Evolutionary conservation across 2,329 filamentous ascomycete genomes (phyloP).

Genomic region (Fusarium lyarnte): DNA sequence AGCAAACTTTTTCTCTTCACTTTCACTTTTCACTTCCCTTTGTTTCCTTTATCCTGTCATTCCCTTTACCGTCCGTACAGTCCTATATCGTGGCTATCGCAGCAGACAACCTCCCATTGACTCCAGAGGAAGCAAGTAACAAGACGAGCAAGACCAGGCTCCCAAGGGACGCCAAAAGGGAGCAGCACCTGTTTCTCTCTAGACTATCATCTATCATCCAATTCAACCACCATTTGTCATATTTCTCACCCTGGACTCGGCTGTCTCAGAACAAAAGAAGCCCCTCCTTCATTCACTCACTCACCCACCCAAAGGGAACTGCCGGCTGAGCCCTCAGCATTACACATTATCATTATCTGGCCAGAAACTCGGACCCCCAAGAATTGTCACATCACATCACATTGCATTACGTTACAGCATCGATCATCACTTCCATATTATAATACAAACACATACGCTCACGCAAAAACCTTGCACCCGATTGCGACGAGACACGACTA

Average conservation of each 20-base stretch:
- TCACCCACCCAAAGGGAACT: constrained; percentile 6
- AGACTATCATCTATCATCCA: constrained; percentile 5
- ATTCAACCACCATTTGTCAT: constrained; percentile 20
- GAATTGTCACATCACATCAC: constrained; percentile 13
- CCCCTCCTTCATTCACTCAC: constrained; percentile 14
- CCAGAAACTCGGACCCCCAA: constrained; percentile 19
- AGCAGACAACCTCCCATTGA: neutral
- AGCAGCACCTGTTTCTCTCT: constrained; percentile 33
- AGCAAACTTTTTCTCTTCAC: constrained; percentile 8
- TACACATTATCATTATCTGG: constrained; percentile 23
- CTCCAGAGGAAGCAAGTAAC: neutral
- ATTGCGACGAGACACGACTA: constrained; percentile 25
- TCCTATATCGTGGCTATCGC: neutral
- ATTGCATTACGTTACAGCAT: constrained; percentile 16
- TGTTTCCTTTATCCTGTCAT: constrained; percentile 14
- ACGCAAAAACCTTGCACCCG: neutral
- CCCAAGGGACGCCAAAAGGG: constrained; percentile 1
- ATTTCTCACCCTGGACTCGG: constrained; percentile 18
- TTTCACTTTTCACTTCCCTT: constrained; percentile 9
- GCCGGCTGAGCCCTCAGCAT: constrained; percentile 2
- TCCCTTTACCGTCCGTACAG: constrained; percentile 1
- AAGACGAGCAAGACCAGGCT: neutral
- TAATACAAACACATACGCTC: neutral
- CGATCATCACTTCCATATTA: constrained; percentile 5
- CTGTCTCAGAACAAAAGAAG: constrained; percentile 27